phyloP scores from a whole-genome alignment of 1,284 basidiomycete genomes.

The Ganoderma resinaceum region DNA sequence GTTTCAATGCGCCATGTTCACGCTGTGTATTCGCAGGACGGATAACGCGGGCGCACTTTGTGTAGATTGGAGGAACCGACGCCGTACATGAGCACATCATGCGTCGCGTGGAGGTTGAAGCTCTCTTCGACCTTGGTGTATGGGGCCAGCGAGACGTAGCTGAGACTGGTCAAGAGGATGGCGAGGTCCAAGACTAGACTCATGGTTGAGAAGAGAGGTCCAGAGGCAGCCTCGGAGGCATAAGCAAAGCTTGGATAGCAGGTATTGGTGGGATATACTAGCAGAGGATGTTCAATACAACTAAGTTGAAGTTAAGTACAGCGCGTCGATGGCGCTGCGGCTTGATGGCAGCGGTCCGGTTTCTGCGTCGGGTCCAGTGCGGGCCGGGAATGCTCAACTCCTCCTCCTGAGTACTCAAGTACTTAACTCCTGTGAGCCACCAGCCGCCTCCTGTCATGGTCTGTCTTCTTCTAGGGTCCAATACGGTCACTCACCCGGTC shows the following conservation, averaged over 20 bases:
- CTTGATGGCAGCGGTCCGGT: too few relatives aligned
- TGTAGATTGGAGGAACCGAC: constrained; percentile 49
- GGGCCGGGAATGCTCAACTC: too few relatives aligned
- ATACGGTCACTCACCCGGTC: too few relatives aligned
- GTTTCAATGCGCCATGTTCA: constrained; percentile 4
- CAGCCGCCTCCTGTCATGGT: too few relatives aligned
- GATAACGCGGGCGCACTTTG: constrained; percentile 51
- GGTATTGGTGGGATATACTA: neutral
- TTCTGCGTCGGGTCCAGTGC: too few relatives aligned
- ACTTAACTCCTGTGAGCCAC: too few relatives aligned
- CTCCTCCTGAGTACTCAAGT: too few relatives aligned
- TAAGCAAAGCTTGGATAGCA: neutral
- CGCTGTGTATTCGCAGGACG: neutral
- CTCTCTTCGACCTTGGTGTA: constrained; percentile 98
- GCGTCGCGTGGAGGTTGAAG: constrained; percentile 92
- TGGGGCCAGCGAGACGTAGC: constrained; percentile 80
- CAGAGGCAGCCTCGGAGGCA: neutral
- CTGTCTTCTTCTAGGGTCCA: too few relatives aligned
- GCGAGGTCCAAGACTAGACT: constrained; percentile 57
- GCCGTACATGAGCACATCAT: constrained; percentile 88
- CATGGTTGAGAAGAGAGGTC: constrained; percentile 34
- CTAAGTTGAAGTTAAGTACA: too few relatives aligned
- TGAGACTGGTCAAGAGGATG: constrained; percentile 62
- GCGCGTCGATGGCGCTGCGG: too few relatives aligned
- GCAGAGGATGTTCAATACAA: too few relatives aligned